These are phyloP conservation scores for Fusarium graminum DNA, from an alignment of 2,329 filamentous ascomycete genomes.

Conservation along the genomic window DNA sequence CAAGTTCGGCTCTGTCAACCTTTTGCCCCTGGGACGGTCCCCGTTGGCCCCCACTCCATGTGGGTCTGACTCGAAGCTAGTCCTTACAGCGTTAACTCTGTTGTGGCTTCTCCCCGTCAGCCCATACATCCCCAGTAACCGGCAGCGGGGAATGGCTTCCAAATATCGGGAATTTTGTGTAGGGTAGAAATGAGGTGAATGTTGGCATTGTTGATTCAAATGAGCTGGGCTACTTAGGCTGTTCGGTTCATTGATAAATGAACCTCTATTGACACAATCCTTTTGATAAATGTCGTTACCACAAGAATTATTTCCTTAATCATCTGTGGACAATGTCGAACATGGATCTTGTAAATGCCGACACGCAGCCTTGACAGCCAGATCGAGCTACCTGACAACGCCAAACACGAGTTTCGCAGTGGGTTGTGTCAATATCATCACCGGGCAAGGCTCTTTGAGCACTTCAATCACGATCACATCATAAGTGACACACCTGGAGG, in stretches of 20 bases:
- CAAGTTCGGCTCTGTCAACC: conserved; percentile 10
- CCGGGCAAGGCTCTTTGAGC: not conserved
- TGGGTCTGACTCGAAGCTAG: conserved; percentile 31
- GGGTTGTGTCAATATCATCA: no score
- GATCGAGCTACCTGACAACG: not conserved
- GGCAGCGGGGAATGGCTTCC: conserved; percentile 38
- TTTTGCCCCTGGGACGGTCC: conserved; percentile 28
- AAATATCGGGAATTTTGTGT: conserved; percentile 31
- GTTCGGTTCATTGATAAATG: not conserved
- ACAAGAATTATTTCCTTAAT: not conserved
- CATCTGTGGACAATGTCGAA: not conserved
- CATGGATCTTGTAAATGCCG: not conserved
- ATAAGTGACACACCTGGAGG: not conserved
- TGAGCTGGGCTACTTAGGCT: not conserved
- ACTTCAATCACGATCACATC: not conserved
- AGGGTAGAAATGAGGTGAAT: conserved; percentile 24
- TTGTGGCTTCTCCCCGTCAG: conserved; percentile 22
- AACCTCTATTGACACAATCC: not conserved
- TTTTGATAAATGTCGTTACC: not conserved
- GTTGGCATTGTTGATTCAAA: not conserved
- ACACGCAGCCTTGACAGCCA: not conserved
- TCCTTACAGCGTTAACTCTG: conserved; percentile 24
- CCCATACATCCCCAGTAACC: conserved; percentile 31
- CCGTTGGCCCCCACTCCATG: conserved; percentile 40
- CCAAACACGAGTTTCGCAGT: not conserved